Percentiles rank a stretch among this genome's conserved stretches.
Evolutionary conservation across 768 basidiomycete genomes (phyloP).

Genomic region (Russula sp.): DNA sequence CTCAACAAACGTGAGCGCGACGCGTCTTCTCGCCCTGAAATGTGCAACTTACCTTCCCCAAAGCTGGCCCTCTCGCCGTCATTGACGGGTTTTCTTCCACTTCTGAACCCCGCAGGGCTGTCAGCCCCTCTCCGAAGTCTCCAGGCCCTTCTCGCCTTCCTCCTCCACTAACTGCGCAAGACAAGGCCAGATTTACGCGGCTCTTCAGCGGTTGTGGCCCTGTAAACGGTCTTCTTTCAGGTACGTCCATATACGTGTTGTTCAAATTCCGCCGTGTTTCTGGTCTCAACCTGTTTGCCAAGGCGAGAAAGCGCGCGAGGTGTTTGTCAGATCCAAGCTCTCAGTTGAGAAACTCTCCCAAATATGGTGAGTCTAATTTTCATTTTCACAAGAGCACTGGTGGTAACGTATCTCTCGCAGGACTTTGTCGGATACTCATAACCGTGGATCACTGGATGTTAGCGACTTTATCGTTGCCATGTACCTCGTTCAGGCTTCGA

Average conservation of each 20-base stretch:
- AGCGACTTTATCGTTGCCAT: conserved; percentile 93
- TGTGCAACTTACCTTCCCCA: conserved; percentile 17
- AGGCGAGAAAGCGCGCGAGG: conserved; percentile 84
- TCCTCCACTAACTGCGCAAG: conserved; percentile 68
- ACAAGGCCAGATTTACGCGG: conserved; percentile 75
- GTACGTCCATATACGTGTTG: conserved; percentile 35
- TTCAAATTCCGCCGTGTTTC: background rate
- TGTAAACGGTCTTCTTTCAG: conserved; percentile 66
- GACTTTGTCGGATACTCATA: conserved; percentile 93
- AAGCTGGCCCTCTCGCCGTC: conserved; percentile 79
- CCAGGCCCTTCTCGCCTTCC: conserved; percentile 39
- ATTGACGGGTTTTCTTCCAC: conserved; percentile 60
- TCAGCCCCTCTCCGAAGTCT: conserved; percentile 46
- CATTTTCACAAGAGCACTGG: background rate
- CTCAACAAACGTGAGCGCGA: conserved; percentile 59
- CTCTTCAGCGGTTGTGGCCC: conserved; percentile 72
- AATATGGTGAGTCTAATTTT: conserved; percentile 62
- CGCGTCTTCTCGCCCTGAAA: conserved; percentile 4
- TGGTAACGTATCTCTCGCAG: conserved; percentile 35
- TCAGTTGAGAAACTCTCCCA: conserved; percentile 80
- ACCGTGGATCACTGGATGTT: conserved; percentile 80
- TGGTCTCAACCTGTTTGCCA: background rate
- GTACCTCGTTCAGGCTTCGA: conserved; percentile 91
- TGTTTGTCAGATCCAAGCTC: conserved; percentile 89
- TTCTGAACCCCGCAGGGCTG: conserved; percentile 50